Evolutionary conservation across 2,329 filamentous ascomycete species (phyloP), one percentile per base, ranked within the genome.

Genomic region (Talaromyces sp.): DNA sequence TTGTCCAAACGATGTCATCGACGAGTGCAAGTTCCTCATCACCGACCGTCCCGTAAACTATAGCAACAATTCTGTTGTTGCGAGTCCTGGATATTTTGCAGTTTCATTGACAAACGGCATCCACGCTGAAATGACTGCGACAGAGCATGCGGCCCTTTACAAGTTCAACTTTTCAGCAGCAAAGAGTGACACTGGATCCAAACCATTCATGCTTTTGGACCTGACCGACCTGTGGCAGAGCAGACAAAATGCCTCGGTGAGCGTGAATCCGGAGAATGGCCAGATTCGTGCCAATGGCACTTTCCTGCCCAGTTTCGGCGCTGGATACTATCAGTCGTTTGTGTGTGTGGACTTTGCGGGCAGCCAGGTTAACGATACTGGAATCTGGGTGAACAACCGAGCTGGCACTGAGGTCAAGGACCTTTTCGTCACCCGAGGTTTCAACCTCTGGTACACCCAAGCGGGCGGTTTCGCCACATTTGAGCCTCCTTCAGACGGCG

Each of bases 311-410:
- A 87, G 84, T 58, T 89, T 89, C 61, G 84, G 84, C 0, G 79
- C 80, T 13, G 86, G 86, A 1, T 78, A 68, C 3, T 89, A 86
- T 67, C 72, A 74, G 14, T 73, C 83, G 3, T 81, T 86, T 68
- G 88, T 89, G 65, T 89, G 87, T 65, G 85, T 85, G 2, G 86
- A 89, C 65, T 89, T 89, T 64, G 69, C 72, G 10, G 86, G 83
- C 0, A 81, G 83, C 0, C 67, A 72, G 0, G 73, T 89, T 4
- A 75, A 80, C 41, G 82, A 87, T 65, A 82, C 74, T 21, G 87
- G 87, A 14, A 79, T 89, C 50, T 89, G 82, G 69, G 80, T 78
- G 2, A 83, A 88, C 67, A 85, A 82, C 65, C 79, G 85, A 13
- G 84, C 84, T 3, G 82, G 81, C 46, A 74, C 76, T 1, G 73